Evolutionary conservation across 129 eudicot species (phyloP), one percentile per base, ranked within the genome.

Genomic region (Flaveria linearis): DNA sequence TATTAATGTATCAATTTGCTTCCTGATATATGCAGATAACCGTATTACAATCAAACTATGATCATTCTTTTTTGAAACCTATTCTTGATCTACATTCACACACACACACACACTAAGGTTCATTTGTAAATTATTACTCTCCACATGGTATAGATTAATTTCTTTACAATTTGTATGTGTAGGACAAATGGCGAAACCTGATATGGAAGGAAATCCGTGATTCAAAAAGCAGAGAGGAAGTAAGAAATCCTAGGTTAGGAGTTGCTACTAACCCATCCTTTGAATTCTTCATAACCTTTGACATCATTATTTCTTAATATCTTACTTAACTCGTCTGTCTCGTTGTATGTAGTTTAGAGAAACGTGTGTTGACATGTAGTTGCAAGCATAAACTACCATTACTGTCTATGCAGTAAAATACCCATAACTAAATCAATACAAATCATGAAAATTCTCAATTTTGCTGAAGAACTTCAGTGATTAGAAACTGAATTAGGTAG

Each of bases 121-220:
- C 42, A 13, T 62, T 17, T 62, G 9, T 62, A 3, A 62, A 26
- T 26, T 26, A 3, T 62, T 28, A 26, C 33, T 62, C 9, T 63
- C 22, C 39, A 25, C 67, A 7, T 26, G 41, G 17, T 25, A 60
- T 60, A 3, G 2, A 8, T 42, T 45, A 20, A 28, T 30, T 25
- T 13, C 28, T 2, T 56, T 56, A 56, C 30, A 20, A 56, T 56
- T 20, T 22, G 9, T 39, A 20, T 70, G 58, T 69, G 63, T 78
- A 85, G 88, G 86, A 82, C 36, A 85, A 85, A 75, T 85, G 88
- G 88, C 68, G 86, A 13, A 82, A 69, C 36, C 6, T 81, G 64
- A 23, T 2, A 3, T 2, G 7, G 58, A n/a, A 64, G 58, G 57
- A 28, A 69, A 63, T 22, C 30, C 15, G 57, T 73, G 63, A 64